Percentiles rank a stretch among this genome's conserved stretches.
Evolutionary conservation across 2,329 filamentous ascomycete species (phyloP).

Genomic region (Colletotrichum siamense): DNA sequence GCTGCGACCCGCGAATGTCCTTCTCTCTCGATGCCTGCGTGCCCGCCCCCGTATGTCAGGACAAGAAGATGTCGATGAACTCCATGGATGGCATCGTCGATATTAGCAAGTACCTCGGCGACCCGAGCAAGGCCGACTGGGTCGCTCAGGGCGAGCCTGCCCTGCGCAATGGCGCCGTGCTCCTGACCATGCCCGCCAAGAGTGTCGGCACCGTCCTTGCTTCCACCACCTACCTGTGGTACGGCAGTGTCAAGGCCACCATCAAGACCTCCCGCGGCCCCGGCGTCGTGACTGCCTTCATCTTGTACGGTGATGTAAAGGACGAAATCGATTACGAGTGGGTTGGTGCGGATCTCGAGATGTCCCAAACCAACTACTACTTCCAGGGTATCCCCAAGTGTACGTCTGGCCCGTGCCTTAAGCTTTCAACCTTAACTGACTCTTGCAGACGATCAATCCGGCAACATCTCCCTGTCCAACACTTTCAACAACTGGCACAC

Average conservation of each 20-base stretch:
- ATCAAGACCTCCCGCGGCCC: slow-evolving; percentile 84
- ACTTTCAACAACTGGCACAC: slow-evolving; percentile 83
- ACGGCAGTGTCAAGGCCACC: slow-evolving; percentile 86
- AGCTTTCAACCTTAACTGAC: slow-evolving; percentile 10
- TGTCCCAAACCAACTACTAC: slow-evolving; percentile 95
- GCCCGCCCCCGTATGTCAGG: slow-evolving; percentile 82
- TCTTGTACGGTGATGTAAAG: slow-evolving; percentile 92
- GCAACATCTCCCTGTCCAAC: slow-evolving; percentile 72
- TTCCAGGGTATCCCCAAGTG: slow-evolving; percentile 92
- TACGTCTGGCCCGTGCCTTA: slow-evolving; percentile 52
- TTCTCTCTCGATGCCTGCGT: slow-evolving; percentile 84
- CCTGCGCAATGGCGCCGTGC: slow-evolving; percentile 66
- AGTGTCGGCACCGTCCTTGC: slow-evolving; percentile 89
- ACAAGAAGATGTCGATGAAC: slow-evolving; percentile 75
- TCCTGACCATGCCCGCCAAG: slow-evolving; percentile 88
- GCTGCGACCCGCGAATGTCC: slow-evolving; percentile 89
- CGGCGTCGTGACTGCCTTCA: slow-evolving; percentile 97
- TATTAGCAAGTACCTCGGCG: slow-evolving; percentile 86
- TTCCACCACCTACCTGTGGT: slow-evolving; percentile 91
- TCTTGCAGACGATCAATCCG: slow-evolving; percentile 72
- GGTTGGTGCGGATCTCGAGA: slow-evolving; percentile 78
- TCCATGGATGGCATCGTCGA: slow-evolving; percentile 72
- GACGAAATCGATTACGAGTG: slow-evolving; percentile 99
- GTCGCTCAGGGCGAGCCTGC: slow-evolving; percentile 82
- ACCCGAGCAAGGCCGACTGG: slow-evolving; percentile 83